phyloP scores from a whole-genome alignment of 306 rosid genomes.

The Gleditsia sinensis region DNA sequence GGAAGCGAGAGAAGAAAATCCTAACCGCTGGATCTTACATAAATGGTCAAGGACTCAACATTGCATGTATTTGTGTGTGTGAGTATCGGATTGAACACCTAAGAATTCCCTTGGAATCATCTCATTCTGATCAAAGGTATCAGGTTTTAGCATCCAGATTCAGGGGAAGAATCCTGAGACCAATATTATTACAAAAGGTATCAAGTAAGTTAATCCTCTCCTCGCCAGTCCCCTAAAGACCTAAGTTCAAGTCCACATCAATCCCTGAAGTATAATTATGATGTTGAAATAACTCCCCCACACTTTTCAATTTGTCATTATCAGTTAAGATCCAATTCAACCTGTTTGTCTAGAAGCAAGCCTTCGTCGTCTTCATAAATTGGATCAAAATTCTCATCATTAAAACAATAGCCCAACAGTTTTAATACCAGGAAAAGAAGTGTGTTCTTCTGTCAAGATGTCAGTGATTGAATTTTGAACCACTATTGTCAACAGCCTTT shows the following conservation, averaged over 20 bases:
- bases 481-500: too few relatives aligned
- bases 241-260: too few relatives aligned
- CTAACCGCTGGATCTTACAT: background rate
- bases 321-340: background rate
- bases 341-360: background rate
- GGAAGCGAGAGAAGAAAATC: background rate
- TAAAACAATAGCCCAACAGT: too few relatives aligned
- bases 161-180: too few relatives aligned
- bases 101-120: background rate
- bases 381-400: background rate
- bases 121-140: too few relatives aligned
- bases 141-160: too few relatives aligned
- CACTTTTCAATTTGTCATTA: background rate
- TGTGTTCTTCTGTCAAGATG: too few relatives aligned
- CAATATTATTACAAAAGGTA: too few relatives aligned
- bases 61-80: background rate
- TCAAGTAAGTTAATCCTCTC: too few relatives aligned
- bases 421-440: too few relatives aligned
- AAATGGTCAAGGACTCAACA: background rate
- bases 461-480: too few relatives aligned
- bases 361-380: background rate
- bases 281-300: background rate
- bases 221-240: too few relatives aligned
- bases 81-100: background rate
- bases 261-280: background rate